phyloP scores from a whole-genome alignment of 2,329 filamentous ascomycete genomes.

The Aspergillus sp. region DNA sequence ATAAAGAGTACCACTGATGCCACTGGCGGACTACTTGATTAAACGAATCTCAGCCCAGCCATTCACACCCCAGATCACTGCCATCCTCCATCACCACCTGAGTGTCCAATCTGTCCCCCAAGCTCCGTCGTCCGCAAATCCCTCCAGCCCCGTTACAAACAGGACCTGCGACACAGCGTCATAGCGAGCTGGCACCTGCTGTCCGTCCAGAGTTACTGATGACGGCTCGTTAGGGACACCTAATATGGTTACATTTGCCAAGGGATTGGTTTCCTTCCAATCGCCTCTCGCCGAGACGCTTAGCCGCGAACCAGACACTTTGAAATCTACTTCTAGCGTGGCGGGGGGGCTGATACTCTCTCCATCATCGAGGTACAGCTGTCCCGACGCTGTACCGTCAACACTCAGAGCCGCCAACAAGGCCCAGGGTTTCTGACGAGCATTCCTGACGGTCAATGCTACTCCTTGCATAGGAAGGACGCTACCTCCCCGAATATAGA shows the following conservation, averaged over 20 bases:
- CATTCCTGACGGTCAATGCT: constrained; percentile 67
- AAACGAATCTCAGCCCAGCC: background rate
- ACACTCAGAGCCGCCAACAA: constrained; percentile 65
- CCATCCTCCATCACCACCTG: constrained; percentile 50
- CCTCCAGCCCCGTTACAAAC: constrained; percentile 55
- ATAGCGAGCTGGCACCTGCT: constrained; percentile 54
- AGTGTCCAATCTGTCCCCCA: constrained; percentile 63
- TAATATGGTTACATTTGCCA: constrained; percentile 67
- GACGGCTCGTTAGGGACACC: constrained; percentile 54
- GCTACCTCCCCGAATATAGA: constrained; percentile 70
- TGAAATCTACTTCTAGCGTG: constrained; percentile 57
- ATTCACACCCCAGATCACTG: background rate
- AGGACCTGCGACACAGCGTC: constrained; percentile 55
- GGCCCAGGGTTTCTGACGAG: constrained; percentile 68
- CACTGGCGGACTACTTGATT: background rate
- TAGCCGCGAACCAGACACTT: constrained; percentile 44
- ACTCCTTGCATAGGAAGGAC: constrained; percentile 71
- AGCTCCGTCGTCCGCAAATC: constrained; percentile 58
- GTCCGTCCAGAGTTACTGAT: constrained; percentile 58
- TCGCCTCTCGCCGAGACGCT: constrained; percentile 55
- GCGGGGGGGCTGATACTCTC: constrained; percentile 64
- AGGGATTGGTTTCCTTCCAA: constrained; percentile 61
- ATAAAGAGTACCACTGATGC: too few species aligned
- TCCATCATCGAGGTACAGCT: constrained; percentile 76
- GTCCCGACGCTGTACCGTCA: constrained; percentile 61